phyloP scores from a whole-genome alignment of 306 rosid genomes.

The Arachis hypogaea region DNA sequence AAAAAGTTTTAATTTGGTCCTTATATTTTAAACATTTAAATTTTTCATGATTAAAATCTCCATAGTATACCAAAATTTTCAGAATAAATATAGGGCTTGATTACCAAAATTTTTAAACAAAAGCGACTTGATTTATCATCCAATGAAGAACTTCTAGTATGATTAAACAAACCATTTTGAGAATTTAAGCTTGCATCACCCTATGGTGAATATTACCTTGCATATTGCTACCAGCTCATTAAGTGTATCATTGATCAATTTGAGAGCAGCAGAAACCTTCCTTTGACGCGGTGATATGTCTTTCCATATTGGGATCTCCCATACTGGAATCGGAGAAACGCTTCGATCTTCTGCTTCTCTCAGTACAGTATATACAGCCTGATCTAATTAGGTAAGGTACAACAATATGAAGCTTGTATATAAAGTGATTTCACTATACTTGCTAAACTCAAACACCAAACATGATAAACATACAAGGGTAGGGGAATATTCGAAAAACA shows the following conservation, averaged over 20 bases:
- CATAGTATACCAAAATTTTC: no score
- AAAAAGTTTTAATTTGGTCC: no score
- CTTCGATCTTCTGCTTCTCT: conserved; percentile 99
- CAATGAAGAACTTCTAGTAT: no score
- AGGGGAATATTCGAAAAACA: conserved; percentile 37
- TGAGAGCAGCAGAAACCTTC: conserved; percentile 84
- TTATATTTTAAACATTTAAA: no score
- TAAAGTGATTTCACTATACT: conserved; percentile 28
- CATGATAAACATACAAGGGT: conserved; percentile 21
- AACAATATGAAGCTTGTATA: conserved; percentile 37
- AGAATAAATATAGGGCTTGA: no score
- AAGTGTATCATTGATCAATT: conserved; percentile 77
- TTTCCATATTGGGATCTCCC: conserved; percentile 98
- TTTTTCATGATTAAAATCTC: no score
- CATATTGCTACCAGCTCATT: conserved; percentile 82
- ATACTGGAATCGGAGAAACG: conserved; percentile 80
- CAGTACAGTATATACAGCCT: conserved; percentile 95
- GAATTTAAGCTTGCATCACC: conserved; percentile 23
- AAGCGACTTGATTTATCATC: no score
- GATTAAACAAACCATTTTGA: not conserved
- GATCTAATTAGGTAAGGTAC: conserved; percentile 51
- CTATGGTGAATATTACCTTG: conserved; percentile 67
- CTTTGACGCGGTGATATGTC: conserved; percentile 92
- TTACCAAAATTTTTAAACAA: no score
- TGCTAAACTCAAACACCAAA: conserved; percentile 29